Evolutionary conservation across 495 filamentous ascomycete species (phyloP), one percentile per base, ranked within the genome.

Genomic region (Pyrenula massariospora): DNA sequence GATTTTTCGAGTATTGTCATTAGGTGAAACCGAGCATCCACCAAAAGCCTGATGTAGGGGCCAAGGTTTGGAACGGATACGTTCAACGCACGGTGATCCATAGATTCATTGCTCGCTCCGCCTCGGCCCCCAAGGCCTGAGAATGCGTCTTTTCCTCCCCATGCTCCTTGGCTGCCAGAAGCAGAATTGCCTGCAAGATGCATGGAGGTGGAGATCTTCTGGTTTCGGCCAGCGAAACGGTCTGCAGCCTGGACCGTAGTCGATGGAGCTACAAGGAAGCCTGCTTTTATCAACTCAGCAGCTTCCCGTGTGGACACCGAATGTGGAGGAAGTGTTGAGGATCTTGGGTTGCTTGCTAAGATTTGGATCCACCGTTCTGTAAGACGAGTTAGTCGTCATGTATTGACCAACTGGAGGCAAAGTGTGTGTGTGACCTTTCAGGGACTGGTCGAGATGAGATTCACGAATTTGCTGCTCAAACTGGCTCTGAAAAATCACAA

Each of bases 31-130:
- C 89, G 81, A 21, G 86, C 84, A 22, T 72, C 68, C 15, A 77
- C 73, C 0, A 88, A 70, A n/a, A 95, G 76, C 59, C 84, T 83
- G 22, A 94, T 76, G 60, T 86, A 89, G 1, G 82, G 73, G 1
- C 90, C 90, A 1, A 79, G 85, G 21, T 81, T 83, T 24, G 90
- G 90, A 10, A 92, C 74, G 0, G 87, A 84, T 51, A 92, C 72
- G 25, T 79, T 81, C 52, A 87, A 73, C 23, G 67, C 66, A 15
- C 61, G 60, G 2, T 31, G 55, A 54, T 51, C 62, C 21, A 64
- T 62, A 61, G 19, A 54, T 61, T 15, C 24, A 21, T 10, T 1
- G 20, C 19, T 47, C 52, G 54, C 25, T 2, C 53, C 59, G 31
- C 70, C 73, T n/a, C 73, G 73, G 12, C 81, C 83, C 2, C 80